These are phyloP conservation scores for Aspergillus tubingensis DNA, from an alignment of 2,329 filamentous ascomycete genomes.

Conservation along the genomic window DNA sequence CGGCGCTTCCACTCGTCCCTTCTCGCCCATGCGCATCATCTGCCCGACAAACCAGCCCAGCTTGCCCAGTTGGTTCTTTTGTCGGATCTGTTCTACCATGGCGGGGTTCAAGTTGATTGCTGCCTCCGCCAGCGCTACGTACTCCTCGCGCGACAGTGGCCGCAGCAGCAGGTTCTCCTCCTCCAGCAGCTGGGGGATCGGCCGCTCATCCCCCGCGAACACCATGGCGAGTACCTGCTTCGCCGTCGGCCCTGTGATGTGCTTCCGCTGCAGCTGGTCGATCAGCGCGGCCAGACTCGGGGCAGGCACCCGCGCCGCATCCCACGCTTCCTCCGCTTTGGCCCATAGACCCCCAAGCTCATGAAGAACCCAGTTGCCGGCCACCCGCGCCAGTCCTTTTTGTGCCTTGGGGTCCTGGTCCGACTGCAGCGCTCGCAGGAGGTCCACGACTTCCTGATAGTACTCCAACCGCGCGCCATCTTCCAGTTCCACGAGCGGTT, in stretches of 20 bases:
- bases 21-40: conserved; percentile 63
- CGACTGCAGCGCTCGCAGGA: conserved; percentile 32
- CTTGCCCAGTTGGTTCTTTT: conserved; percentile 64
- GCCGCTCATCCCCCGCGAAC: conserved; percentile 53
- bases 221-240: conserved; percentile 61
- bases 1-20: conserved; percentile 63
- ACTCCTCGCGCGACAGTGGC: conserved; percentile 59
- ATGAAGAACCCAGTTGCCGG: conserved; percentile 72
- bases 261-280: conserved; percentile 44
- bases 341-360: conserved; percentile 67
- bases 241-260: conserved; percentile 58
- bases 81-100: conserved; percentile 61
- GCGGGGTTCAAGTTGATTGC: conserved; percentile 58
- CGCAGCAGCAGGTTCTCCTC: conserved; percentile 58
- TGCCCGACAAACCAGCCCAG: conserved; percentile 68
- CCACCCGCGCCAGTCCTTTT: conserved; percentile 49
- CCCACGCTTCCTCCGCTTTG: conserved; percentile 54
- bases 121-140: conserved; percentile 54
- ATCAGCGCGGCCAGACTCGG: conserved; percentile 49
- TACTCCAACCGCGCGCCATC: conserved; percentile 79
- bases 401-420: conserved; percentile 29
- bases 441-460: conserved; percentile 56
- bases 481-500: conserved; percentile 75
- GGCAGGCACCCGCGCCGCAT: conserved; percentile 42
- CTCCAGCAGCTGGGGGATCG: conserved; percentile 56